Conservation (phyloP, 768 basidiomycete species). For the Lentinula edodes region DNA sequence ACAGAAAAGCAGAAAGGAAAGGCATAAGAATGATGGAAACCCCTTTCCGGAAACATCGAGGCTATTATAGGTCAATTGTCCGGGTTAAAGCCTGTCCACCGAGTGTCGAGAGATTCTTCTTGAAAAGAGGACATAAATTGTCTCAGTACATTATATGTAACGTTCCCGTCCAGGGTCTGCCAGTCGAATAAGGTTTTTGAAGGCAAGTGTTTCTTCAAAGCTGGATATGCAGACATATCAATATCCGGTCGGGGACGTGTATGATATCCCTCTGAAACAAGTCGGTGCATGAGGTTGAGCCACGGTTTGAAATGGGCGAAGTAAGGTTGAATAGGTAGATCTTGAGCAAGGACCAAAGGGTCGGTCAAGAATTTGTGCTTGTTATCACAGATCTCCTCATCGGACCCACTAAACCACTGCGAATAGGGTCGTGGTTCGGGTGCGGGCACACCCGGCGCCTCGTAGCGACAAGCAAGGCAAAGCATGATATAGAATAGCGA, state of each 20-base stretch:
- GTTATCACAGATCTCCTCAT: not conserved
- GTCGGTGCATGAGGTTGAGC: not conserved
- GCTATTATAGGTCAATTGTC: too few species aligned
- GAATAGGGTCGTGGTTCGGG: not conserved
- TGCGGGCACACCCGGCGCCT: not conserved
- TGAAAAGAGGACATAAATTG: not conserved
- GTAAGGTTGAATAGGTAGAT: not conserved
- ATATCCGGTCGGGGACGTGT: too few species aligned
- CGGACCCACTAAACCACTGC: not conserved
- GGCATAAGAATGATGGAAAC: not conserved
- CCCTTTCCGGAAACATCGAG: too few species aligned
- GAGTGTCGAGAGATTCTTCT: not conserved
- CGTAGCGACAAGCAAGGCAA: conserved; percentile 1
- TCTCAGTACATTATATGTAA: not conserved
- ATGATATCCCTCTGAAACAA: too few species aligned
- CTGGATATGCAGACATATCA: too few species aligned
- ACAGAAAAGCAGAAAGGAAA: not conserved
- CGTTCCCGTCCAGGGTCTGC: not conserved
- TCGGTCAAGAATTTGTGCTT: not conserved
- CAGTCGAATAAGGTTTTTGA: not conserved
- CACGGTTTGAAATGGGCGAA: not conserved
- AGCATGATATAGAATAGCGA: conserved; percentile 7
- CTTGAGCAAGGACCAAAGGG: not conserved
- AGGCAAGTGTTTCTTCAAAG: too few species aligned
- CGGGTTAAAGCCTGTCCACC: not conserved